Conservation (phyloP, 2,329 filamentous ascomycete species). For the Scytalidium sp. region DNA sequence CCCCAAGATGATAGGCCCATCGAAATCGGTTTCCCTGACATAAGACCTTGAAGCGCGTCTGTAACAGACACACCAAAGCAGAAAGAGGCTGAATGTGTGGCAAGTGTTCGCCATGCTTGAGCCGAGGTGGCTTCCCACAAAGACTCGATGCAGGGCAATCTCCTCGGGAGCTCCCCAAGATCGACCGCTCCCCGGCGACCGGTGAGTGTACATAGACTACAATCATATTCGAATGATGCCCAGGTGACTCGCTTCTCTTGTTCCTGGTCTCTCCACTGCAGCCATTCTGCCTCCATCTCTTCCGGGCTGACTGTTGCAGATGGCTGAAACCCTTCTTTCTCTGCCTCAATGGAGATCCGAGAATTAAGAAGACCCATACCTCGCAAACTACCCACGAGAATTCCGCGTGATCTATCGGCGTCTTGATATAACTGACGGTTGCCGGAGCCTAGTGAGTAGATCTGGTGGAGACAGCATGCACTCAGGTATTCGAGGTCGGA, state of each 20-base stretch:
- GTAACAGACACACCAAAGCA: conserved; percentile 14
- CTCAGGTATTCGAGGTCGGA: conserved; percentile 23
- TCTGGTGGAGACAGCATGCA: conserved; percentile 29
- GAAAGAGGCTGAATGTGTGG: conserved; percentile 11
- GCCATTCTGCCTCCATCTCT: conserved; percentile 18
- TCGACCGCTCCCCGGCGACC: conserved; percentile 26
- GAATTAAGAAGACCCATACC: conserved; percentile 21
- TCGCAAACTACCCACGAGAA: conserved; percentile 25
- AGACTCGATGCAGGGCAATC: conserved; percentile 25
- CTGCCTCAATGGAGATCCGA: not conserved
- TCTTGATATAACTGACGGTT: conserved; percentile 28
- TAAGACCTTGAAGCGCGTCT: conserved; percentile 8
- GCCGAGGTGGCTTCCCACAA: conserved; percentile 28
- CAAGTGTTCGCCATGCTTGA: conserved; percentile 22
- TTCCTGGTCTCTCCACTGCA: conserved; percentile 22
- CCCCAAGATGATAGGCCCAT: conserved; percentile 20
- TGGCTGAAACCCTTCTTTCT: not conserved
- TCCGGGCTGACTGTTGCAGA: not conserved
- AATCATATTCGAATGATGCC: conserved; percentile 32
- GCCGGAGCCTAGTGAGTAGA: conserved; percentile 30
- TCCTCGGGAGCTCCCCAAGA: conserved; percentile 25
- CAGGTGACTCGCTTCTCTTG: conserved; percentile 23
- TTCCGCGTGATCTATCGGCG: conserved; percentile 25
- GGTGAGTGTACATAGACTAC: conserved; percentile 28
- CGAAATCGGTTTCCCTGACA: conserved; percentile 8